Percentiles rank a stretch among this genome's conserved stretches.
These are phyloP conservation scores for Ephemerocybe angulata DNA, from an alignment of 768 basidiomycete species.

Conservation along the genomic window DNA sequence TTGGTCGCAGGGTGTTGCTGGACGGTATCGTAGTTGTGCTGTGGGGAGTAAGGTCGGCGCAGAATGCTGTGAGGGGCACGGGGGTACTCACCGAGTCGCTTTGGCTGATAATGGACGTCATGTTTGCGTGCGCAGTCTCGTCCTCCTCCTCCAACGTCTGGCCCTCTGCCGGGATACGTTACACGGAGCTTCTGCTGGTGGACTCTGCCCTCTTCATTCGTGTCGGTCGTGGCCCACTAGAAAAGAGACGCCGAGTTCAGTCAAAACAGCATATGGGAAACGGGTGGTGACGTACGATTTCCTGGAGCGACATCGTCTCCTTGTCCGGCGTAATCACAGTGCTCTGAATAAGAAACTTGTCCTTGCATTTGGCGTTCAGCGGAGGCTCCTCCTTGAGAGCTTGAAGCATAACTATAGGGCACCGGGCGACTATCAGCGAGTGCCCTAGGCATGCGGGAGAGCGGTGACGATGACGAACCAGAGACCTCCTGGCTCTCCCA, in stretches of 20 bases:
- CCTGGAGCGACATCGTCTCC: constrained; percentile 70
- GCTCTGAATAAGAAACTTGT: constrained; percentile 98
- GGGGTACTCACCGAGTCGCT: constrained; percentile 27
- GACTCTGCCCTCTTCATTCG: constrained; percentile 62
- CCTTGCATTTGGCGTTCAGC: constrained; percentile 88
- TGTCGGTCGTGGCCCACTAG: constrained; percentile 62
- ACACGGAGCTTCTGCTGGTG: constrained; percentile 95
- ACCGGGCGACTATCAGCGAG: background rate
- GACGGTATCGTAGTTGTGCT: constrained; percentile 46
- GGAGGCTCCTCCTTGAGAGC: constrained; percentile 96
- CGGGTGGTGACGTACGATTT: constrained; percentile 64
- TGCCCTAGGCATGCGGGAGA: background rate
- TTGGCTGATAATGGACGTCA: constrained; percentile 18
- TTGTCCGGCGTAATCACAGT: constrained; percentile 88
- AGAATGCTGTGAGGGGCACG: too few relatives aligned
- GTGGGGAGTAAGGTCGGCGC: background rate
- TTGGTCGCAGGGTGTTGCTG: constrained; percentile 39
- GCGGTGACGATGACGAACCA: constrained; percentile 50
- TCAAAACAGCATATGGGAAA: constrained; percentile 12
- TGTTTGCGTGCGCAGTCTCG: constrained; percentile 32
- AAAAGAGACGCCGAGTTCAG: constrained; percentile 7
- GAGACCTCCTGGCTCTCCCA: constrained; percentile 91
- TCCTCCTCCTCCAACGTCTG: constrained; percentile 76
- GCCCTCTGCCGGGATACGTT: constrained; percentile 82
- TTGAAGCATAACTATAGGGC: constrained; percentile 81